These are phyloP conservation scores for Quercus aquifolioides DNA, from an alignment of 306 rosid genomes.

Conservation along the genomic window DNA sequence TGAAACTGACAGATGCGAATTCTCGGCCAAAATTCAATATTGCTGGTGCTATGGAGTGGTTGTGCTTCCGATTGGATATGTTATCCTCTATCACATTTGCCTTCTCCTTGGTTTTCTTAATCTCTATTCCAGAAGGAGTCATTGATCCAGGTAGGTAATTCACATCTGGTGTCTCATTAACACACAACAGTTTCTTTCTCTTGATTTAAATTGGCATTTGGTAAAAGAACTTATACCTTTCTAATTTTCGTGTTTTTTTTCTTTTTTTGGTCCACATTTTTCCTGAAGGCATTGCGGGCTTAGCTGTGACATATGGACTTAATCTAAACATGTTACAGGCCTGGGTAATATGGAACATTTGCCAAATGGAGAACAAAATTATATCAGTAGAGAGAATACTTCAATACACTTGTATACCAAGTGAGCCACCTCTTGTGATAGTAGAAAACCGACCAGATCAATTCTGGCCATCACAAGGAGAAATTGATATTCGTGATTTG, in stretches of 20 bases:
- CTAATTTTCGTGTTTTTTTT: neutral
- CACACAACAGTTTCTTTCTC: neutral
- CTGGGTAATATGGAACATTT: constrained; percentile 44
- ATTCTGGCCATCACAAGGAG: constrained; percentile 73
- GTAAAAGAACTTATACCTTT: neutral
- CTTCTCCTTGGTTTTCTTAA: constrained; percentile 59
- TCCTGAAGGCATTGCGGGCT: constrained; percentile 68
- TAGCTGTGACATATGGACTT: constrained; percentile 84
- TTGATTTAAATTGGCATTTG: neutral
- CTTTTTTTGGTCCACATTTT: neutral
- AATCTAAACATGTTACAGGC: constrained; percentile 53
- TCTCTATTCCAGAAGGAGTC: constrained; percentile 65
- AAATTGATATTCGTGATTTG: constrained; percentile 63
- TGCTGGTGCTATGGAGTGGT: constrained; percentile 84
- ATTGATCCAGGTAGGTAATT: constrained; percentile 68
- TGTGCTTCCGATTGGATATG: constrained; percentile 72
- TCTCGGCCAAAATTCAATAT: constrained; percentile 63
- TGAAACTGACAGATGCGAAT: constrained; percentile 69
- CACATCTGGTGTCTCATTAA: neutral
- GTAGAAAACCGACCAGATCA: constrained; percentile 53
- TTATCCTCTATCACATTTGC: constrained; percentile 69
- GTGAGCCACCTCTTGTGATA: constrained; percentile 74
- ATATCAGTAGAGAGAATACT: constrained; percentile 84
- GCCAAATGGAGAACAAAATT: constrained; percentile 67
- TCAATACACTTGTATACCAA: constrained; percentile 65